Base-by-base conservation (phyloP, 1,284 basidiomycete genomes). In the Ceratobasidium sp. region DNA sequence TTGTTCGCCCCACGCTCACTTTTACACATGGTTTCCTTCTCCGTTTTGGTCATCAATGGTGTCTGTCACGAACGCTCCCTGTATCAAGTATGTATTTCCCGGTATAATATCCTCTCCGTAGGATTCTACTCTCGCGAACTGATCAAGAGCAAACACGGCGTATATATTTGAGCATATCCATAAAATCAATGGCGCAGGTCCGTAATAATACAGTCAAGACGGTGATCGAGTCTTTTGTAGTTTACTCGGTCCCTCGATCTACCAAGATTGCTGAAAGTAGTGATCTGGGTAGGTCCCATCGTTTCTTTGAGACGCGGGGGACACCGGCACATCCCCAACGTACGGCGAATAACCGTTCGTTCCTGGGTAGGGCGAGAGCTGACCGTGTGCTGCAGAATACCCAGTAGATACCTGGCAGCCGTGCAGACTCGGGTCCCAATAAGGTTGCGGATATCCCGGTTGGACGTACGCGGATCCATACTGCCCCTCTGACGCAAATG, bases 1-100 rank as follows among this genome's bases (percentile, higher is more conserved):
- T 56, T 56, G 28, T 49, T 46, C 3, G n/a, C 30, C 53, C n/a
- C 16, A 44, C 42, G n/a, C 30, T 33, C 44, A 4, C 28, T 63
- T 63, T 28, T 49, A 25, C 44, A 49, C n/a, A 63, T 49, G 44
- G 61, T 30, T 42, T 42, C 40, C 58, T 23, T 42, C 14, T 40
- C 40, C n/a, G 12, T 44, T 53, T 51, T 36, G 58, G 36, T 69
- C 42, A 56, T 58, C 40, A 14, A 40, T 30, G 25, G 25, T 30
- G 25, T 48, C 16, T 30, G 33, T 30, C 9, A 30, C 18, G 25
- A 44, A 44, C 64, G 23, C 21, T 21, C 53, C 18, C 54, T 69
- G 64, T 69, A 69, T 58, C 64, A 58, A 33, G 16, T 69, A 69
- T 69, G 64, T 58, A 69, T 69, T 54, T 21, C 40, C 64, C n/a